Conservation (phyloP, 768 basidiomycete genomes). For the Hydnum rufescens region DNA sequence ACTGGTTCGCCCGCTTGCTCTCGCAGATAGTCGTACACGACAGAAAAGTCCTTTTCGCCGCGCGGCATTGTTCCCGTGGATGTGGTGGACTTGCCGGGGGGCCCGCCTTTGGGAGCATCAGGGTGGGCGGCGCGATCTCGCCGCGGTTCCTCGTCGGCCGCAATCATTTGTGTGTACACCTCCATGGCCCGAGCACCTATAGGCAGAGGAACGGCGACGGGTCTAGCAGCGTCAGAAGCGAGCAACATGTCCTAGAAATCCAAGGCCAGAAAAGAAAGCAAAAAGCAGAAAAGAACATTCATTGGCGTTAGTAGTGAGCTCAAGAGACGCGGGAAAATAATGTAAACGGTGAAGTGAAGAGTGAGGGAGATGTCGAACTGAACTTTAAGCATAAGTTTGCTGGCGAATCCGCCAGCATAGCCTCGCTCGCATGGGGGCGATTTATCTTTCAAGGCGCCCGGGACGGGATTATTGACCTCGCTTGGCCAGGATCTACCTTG, state of each 20-base stretch:
- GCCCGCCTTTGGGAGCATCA: background rate
- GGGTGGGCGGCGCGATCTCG: background rate
- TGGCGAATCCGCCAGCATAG: conserved; percentile 76
- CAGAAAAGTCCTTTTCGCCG: background rate
- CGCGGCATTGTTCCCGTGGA: no score
- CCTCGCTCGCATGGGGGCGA: conserved; percentile 66
- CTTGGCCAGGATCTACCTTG: conserved; percentile 67
- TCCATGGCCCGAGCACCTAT: conserved; percentile 42
- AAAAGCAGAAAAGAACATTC: background rate
- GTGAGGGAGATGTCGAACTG: background rate
- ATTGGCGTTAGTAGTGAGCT: no score
- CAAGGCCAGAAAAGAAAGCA: background rate
- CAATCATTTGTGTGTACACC: conserved; percentile 39
- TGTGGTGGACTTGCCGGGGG: no score
- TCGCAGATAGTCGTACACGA: conserved; percentile 1
- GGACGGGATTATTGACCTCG: conserved; percentile 76
- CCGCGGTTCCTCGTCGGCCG: conserved; percentile 26
- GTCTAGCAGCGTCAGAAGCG: conserved; percentile 41
- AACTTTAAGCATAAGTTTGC: conserved; percentile 68
- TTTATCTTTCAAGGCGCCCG: conserved; percentile 39
- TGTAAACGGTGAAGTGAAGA: no score
- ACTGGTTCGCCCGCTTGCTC: no score
- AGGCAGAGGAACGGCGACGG: conserved; percentile 33
- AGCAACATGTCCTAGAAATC: conserved; percentile 58
- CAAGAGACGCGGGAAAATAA: no score